Conservation (phyloP, 768 basidiomycete species). For the Udeniomyces megalosporus region DNA sequence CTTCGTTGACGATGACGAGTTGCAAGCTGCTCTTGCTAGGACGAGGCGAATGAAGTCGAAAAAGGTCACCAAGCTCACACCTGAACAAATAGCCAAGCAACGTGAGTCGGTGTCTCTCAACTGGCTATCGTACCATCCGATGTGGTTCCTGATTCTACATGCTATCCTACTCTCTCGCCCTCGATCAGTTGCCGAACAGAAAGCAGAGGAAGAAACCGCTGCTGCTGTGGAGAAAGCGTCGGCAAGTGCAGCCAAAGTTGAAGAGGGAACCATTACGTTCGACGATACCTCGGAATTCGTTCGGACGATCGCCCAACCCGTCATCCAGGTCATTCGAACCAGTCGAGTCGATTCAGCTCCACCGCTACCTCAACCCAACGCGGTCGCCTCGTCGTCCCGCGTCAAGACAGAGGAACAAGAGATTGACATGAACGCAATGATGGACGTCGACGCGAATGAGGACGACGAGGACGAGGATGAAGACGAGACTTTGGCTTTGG, state of each 20-base stretch:
- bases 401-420: constrained; percentile 28
- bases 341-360: neutral
- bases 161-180: neutral
- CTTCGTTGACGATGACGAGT: constrained; percentile 95
- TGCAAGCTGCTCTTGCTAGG: constrained; percentile 79
- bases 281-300: constrained; percentile 97
- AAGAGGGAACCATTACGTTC: constrained; percentile 50
- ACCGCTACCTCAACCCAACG: neutral
- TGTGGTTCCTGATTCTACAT: neutral
- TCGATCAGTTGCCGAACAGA: constrained; percentile 20
- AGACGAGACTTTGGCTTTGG: constrained; percentile 42
- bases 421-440: constrained; percentile 17
- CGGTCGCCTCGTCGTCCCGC: neutral
- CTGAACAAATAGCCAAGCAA: constrained; percentile 65
- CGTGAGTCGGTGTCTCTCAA: constrained; percentile 33
- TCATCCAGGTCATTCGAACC: constrained; percentile 8
- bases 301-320: constrained; percentile 34
- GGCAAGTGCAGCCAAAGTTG: constrained; percentile 28
- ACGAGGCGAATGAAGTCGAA: constrained; percentile 65
- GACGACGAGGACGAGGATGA: constrained; percentile 66
- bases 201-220: constrained; percentile 33
- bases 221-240: constrained; percentile 24
- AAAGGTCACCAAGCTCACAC: constrained; percentile 45
- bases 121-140: neutral
- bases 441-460: constrained; percentile 36